Percentiles rank a stretch among this genome's conserved stretches.
Conservation (phyloP, 495 filamentous ascomycete species). For the Parmelia sp. region DNA sequence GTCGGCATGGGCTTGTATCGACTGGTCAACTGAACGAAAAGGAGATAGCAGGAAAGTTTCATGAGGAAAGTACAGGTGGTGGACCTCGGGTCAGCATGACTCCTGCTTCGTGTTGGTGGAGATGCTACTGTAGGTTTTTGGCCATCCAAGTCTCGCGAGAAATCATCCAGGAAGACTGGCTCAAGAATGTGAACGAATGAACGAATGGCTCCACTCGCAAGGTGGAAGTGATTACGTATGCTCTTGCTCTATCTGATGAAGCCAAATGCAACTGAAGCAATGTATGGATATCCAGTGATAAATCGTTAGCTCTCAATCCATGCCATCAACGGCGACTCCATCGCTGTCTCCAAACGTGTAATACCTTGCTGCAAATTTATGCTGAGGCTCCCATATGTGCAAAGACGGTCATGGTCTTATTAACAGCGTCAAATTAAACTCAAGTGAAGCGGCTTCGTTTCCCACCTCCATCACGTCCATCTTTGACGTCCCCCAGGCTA, state of each 20-base stretch:
- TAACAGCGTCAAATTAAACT: constrained; percentile 16
- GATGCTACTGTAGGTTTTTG: not conserved
- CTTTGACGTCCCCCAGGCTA: constrained; percentile 56
- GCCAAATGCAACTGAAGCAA: constrained; percentile 2
- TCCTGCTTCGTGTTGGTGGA: not conserved
- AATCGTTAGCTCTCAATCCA: not conserved
- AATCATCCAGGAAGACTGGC: not conserved
- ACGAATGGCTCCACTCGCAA: not conserved
- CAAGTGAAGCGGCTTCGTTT: constrained; percentile 68
- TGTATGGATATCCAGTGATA: constrained; percentile 5
- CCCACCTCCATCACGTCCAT: constrained; percentile 55
- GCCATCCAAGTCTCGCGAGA: not conserved
- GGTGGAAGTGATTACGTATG: not conserved
- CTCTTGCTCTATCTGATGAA: not conserved
- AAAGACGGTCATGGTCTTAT: constrained; percentile 6
- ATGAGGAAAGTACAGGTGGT: not conserved
- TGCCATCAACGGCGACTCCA: constrained; percentile 1
- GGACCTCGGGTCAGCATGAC: not conserved
- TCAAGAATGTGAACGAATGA: not conserved
- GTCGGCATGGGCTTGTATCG: constrained; percentile 63
- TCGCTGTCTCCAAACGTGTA: constrained; percentile 8
- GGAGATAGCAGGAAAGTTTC: not conserved
- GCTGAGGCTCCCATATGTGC: constrained; percentile 15
- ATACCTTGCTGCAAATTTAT: constrained; percentile 9
- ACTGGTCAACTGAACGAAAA: constrained; percentile 43